phyloP scores from a whole-genome alignment of 1,139 yeast species.

The Lodderomyces metapsilosis region DNA sequence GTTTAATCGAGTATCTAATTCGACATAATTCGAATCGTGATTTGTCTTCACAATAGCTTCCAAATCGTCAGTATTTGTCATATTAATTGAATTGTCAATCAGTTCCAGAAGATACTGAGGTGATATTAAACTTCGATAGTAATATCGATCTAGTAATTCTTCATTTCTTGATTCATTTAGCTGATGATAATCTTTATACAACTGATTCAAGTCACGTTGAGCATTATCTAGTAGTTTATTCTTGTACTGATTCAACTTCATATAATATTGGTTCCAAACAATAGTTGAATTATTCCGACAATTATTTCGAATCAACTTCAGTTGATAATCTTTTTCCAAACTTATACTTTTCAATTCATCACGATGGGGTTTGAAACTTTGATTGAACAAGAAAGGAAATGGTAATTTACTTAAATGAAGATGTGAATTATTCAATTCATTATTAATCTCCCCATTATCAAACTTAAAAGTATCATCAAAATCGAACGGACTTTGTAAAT shows the following conservation, averaged over 20 bases:
- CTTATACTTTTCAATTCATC: conserved; percentile 24
- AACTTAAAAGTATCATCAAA: conserved; percentile 26
- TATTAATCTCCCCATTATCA: conserved; percentile 11
- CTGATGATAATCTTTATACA: conserved; percentile 27
- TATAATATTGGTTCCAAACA: conserved; percentile 35
- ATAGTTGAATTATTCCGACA: conserved; percentile 28
- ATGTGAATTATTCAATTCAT: conserved; percentile 2
- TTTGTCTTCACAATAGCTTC: conserved; percentile 14
- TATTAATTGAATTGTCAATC: conserved; percentile 10
- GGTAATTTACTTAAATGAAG: conserved; percentile 22
- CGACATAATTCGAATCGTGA: conserved; percentile 28
- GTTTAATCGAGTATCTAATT: conserved; percentile 21
- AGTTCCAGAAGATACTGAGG: conserved; percentile 18
- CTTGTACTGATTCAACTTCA: conserved; percentile 20
- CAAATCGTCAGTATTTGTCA: conserved; percentile 10
- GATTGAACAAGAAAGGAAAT: conserved; percentile 29
- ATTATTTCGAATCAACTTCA: conserved; percentile 21
- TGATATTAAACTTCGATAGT: conserved; percentile 31
- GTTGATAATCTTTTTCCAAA: conserved; percentile 33
- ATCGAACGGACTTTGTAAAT: conserved; percentile 34
- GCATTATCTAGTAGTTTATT: conserved; percentile 24
- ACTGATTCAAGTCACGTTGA: conserved; percentile 22
- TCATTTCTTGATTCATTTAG: conserved; percentile 17
- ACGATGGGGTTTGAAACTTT: conserved; percentile 24
- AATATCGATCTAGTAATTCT: conserved; percentile 20